These are phyloP conservation scores for Rhododendron simsii DNA, from an alignment of 148 eudicot genomes.

Conservation along the genomic window DNA sequence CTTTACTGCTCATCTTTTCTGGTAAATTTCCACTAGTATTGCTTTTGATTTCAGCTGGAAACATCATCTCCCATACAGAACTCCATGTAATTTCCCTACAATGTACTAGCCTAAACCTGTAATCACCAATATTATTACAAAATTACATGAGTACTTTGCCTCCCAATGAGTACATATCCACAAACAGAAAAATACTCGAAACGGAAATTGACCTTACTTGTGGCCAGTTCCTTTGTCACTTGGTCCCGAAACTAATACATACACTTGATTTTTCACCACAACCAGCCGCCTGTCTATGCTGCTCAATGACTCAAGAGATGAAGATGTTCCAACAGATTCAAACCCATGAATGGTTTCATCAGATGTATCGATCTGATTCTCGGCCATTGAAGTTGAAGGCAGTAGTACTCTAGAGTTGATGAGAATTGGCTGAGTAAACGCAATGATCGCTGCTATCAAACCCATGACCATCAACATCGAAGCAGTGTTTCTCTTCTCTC, in stretches of 20 bases:
- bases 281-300: neutral
- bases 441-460: neutral
- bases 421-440: neutral
- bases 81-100: neutral
- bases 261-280: neutral
- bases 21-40: neutral
- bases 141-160: neutral
- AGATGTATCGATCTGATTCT: neutral
- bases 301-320: neutral
- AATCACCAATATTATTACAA: neutral
- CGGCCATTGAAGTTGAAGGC: constrained; percentile 8
- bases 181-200: neutral
- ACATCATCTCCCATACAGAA: neutral
- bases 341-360: constrained; percentile 1
- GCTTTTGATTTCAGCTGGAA: neutral
- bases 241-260: constrained; percentile 15
- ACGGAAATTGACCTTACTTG: constrained; percentile 7
- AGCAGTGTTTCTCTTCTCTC: neutral
- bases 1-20: neutral
- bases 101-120: neutral
- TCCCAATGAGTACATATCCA: neutral
- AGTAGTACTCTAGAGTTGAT: constrained; percentile 10
- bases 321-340: neutral
- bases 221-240: constrained; percentile 27
- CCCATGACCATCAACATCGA: neutral